Base-by-base conservation (phyloP, 148 eudicot species). In the Bassia scoparia region DNA sequence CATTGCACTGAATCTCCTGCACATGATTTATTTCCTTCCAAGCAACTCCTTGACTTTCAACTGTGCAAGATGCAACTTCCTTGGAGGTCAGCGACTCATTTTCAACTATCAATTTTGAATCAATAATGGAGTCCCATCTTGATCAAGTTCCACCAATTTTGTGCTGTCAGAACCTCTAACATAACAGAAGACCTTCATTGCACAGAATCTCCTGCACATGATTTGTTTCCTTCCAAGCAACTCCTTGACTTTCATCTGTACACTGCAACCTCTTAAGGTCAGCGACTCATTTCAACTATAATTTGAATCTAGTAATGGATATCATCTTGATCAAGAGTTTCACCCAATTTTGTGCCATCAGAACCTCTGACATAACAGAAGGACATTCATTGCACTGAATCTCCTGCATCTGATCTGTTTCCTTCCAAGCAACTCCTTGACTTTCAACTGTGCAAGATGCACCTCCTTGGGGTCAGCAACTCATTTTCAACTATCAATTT, bases 111-210 rank as follows among this genome's bases (percentile, higher is more conserved):
- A 26, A 59, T 15, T n/a, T 17, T 12, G 58, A 18, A 20, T 53
- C 58, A n/a, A 10, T 27, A 53, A 12, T 10, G n/a, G 58, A 53
- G 62, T 26, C 34, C 24, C 62, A 59, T 59, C 17, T 34, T 26
- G 34, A 18, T 59, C 62, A 59, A 59, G 62, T 58, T 65, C 34
- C 70, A 70, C 41, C 21, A 29, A 17, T 20, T 71, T 5, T 54
- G 41, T n/a, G 52, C 46, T 1, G 59, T 52, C 20, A 56, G 65
- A 46, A 27, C 17, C 37, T 43, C 60, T 50, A 61, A 49, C 14
- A 64, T 33, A 77, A 65, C 53, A 29, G 31, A 61, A 54, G 24
- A 43, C 41, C 62, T 70, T 77, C 56, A 52, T 46, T 66, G 33
- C 64, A 64, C 59, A 1, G 61, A 17, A 17, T 46, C 44, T 68